These are phyloP conservation scores for Wickerhamomyces xylosicus DNA, from an alignment of 805 yeast genomes.

Conservation along the genomic window DNA sequence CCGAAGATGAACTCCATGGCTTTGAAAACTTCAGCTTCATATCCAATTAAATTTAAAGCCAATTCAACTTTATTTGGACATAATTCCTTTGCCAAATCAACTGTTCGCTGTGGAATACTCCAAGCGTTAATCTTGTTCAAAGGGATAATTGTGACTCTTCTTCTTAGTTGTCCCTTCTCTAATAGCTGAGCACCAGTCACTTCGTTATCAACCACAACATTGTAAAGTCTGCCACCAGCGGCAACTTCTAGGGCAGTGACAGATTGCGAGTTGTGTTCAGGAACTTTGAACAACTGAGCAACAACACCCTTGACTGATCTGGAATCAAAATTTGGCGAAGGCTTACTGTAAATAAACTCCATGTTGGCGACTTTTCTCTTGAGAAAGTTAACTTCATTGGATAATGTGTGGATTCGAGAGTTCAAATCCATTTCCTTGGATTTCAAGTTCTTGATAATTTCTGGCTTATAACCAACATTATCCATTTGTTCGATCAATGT, in stretches of 20 bases:
- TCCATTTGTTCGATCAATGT: conserved; percentile 32
- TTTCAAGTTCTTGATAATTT: conserved; percentile 32
- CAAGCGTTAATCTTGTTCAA: conserved; percentile 71
- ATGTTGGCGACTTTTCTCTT: conserved; percentile 59
- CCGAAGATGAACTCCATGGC: conserved; percentile 96
- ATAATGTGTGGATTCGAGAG: conserved; percentile 32
- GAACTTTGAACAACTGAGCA: conserved; percentile 68
- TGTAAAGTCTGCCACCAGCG: conserved; percentile 87
- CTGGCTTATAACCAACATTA: conserved; percentile 48
- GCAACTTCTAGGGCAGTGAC: conserved; percentile 85
- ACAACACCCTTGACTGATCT: conserved; percentile 76
- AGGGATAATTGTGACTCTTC: conserved; percentile 87
- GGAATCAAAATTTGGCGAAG: conserved; percentile 49
- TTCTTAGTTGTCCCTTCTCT: conserved; percentile 66
- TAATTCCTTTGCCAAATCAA: conserved; percentile 58
- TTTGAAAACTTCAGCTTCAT: conserved; percentile 52
- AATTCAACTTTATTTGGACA: conserved; percentile 83
- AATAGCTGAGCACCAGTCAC: conserved; percentile 74
- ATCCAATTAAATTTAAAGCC: conserved; percentile 77
- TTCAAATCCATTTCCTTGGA: conserved; percentile 32
- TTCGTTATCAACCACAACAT: conserved; percentile 86
- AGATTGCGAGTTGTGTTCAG: conserved; percentile 42
- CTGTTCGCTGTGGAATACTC: conserved; percentile 37
- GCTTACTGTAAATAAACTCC: conserved; percentile 65
- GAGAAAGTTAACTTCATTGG: conserved; percentile 40